These are phyloP conservation scores for Aegilops tauschii DNA, from an alignment of 176 grass and related monocot genomes.

Conservation along the genomic window DNA sequence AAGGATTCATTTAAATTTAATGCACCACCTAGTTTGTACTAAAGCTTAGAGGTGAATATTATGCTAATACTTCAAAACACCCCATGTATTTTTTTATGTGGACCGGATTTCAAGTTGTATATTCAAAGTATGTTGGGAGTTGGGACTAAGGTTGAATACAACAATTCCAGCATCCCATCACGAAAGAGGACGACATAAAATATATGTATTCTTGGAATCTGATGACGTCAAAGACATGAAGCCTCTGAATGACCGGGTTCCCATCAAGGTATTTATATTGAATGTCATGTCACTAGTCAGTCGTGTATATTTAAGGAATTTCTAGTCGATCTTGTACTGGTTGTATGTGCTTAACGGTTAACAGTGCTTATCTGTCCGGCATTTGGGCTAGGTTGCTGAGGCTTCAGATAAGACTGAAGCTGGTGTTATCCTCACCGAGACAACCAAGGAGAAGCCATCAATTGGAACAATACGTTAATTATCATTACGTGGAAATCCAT, in stretches of 20 bases:
- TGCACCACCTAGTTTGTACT: background rate
- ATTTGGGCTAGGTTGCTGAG: conserved; percentile 45
- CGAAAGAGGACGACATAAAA: conserved; percentile 80
- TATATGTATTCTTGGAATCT: conserved; percentile 45
- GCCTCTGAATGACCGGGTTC: conserved; percentile 63
- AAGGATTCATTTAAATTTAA: no score
- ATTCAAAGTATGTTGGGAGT: conserved; percentile 56
- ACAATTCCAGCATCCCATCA: conserved; percentile 63
- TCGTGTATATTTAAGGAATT: background rate
- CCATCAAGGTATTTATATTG: conserved; percentile 59
- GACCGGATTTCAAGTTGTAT: conserved; percentile 56
- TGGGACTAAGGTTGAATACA: conserved; percentile 74
- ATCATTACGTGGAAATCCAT: no score
- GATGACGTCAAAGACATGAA: conserved; percentile 79
- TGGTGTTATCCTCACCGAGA: conserved; percentile 66
- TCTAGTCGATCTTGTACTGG: background rate
- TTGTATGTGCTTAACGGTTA: background rate
- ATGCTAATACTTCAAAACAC: background rate
- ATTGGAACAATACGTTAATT: conserved; percentile 56
- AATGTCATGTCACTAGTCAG: background rate
- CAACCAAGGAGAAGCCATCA: conserved; percentile 74
- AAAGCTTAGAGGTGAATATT: background rate
- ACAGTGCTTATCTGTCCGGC: no score
- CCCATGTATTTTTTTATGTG: conserved; percentile 19
- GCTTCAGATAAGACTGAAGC: conserved; percentile 64